Base-by-base conservation (phyloP, 2,329 filamentous ascomycete species). In the Clathrospora elynae region DNA sequence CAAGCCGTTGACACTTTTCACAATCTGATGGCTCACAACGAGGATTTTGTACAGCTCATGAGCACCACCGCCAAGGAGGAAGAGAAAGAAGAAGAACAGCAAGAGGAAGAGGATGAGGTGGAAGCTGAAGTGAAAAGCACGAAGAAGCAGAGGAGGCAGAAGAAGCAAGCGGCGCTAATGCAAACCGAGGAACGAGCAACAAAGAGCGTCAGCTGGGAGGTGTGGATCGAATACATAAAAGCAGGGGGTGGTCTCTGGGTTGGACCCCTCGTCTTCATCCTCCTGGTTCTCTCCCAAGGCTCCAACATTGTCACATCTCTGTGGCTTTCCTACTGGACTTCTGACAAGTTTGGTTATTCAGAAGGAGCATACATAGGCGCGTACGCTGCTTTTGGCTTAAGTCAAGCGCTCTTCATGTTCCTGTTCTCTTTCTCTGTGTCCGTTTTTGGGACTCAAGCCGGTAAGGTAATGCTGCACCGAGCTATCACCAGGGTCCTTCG, bases 251-350 rank as follows among this genome's bases (percentile, higher is more conserved):
- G 83, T 7, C 75, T 88, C 6, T 71, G 87, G 53, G 85, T 88
- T 48, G 86, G 83, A 1, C 80, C 86, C 0, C 50, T 82, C 7
- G 68, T 92, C 4, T 67, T 90, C 3, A 44, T 83, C 16, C 70
- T 90, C 3, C 77, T 95, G 8, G 67, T 88, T 5, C 62, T 90
- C 8, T 84, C 88, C 0, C 90, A 96, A 63, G 89, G 85, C 6
- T 81, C 87, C 49, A 96, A 95, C 63, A 92, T 97, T 52, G 79
- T 83, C 54, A 96, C 90, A 9, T 91, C 87, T 61, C 73, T 97
- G 40, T 97, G 92, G 92, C 80, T 97, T 1, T 93, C 90, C 0
- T 97, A 85, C 74, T 97, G 92, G 92, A 95, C 89, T 1, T 88
- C 87, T 1, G 72, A 90, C 67, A 85, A 87, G 63, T 96, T 86